Evolutionary conservation across 1,284 basidiomycete genomes (phyloP).

Genomic region (Meira miltonrushii): DNA sequence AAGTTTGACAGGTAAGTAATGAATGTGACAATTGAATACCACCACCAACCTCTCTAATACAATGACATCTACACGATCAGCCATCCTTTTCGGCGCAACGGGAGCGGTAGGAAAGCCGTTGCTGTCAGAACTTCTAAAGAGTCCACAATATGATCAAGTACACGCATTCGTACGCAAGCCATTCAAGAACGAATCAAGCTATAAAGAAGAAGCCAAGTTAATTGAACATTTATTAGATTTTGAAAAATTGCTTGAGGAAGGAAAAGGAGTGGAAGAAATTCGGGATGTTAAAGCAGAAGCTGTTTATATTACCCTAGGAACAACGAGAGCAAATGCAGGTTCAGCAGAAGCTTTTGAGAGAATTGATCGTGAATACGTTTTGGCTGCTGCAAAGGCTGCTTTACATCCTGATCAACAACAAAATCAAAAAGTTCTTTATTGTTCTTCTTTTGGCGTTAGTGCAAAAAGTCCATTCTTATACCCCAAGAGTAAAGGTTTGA

Average conservation of each 20-base stretch:
- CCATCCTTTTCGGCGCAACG: constrained; percentile 5
- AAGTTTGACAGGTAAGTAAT: too few species aligned
- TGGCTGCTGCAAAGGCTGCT: not conserved
- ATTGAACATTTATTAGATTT: constrained; percentile 3
- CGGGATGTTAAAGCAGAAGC: not conserved
- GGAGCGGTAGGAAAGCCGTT: not conserved
- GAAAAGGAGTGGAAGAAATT: not conserved
- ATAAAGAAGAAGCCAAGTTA: not conserved
- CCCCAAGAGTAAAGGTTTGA: constrained; percentile 1
- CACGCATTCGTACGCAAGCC: not conserved
- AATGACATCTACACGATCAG: not conserved
- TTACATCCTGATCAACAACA: not conserved
- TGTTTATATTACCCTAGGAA: constrained; percentile 2
- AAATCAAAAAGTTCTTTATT: not conserved
- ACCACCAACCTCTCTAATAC: too few species aligned
- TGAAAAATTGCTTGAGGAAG: not conserved
- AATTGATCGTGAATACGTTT: not conserved
- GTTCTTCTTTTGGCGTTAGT: constrained; percentile 3
- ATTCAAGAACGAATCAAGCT: not conserved
- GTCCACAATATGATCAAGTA: not conserved
- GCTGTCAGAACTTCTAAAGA: not conserved
- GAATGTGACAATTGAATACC: too few species aligned
- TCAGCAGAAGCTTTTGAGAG: not conserved
- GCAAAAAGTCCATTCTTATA: not conserved
- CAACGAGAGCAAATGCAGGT: constrained; percentile 7